These are phyloP conservation scores for Ganoderma lingzhi DNA, from an alignment of 1,284 basidiomycete species.

Conservation along the genomic window DNA sequence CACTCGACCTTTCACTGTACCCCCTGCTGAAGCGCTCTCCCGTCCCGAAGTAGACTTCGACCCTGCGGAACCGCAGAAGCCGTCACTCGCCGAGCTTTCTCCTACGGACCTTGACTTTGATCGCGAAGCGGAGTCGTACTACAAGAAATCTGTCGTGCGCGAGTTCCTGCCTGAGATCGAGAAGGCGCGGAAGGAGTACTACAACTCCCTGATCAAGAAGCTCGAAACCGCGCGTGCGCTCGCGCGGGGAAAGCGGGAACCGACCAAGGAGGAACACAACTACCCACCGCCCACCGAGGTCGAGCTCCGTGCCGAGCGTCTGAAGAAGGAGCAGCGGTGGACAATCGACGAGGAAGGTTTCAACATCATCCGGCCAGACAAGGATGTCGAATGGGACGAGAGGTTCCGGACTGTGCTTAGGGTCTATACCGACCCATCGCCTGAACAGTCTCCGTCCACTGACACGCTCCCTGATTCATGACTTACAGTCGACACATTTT, in stretches of 20 bases:
- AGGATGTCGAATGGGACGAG: constrained; percentile 79
- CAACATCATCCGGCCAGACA: constrained; percentile 74
- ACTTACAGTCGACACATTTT: constrained; percentile 5
- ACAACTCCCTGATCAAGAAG: constrained; percentile 73
- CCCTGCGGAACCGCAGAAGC: constrained; percentile 33
- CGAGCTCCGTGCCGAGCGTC: constrained; percentile 82
- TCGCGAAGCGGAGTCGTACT: constrained; percentile 69
- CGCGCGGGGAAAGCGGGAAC: constrained; percentile 80
- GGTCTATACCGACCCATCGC: constrained; percentile 64
- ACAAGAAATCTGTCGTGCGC: constrained; percentile 71
- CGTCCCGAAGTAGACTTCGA: constrained; percentile 23
- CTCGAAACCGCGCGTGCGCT: constrained; percentile 83
- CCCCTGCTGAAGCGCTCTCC: constrained; percentile 27
- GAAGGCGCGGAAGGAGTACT: constrained; percentile 81
- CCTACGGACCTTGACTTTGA: constrained; percentile 81
- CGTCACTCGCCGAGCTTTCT: constrained; percentile 34
- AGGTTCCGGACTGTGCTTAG: constrained; percentile 71
- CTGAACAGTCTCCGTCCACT: constrained; percentile 10
- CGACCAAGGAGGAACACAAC: constrained; percentile 83
- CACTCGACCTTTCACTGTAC: constrained; percentile 70
- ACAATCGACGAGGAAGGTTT: constrained; percentile 79
- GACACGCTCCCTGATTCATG: constrained; percentile 13
- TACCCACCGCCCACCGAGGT: constrained; percentile 90
- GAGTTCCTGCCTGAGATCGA: constrained; percentile 68
- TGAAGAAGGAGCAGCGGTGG: constrained; percentile 91